Conservation (phyloP, 257 asterid species). For the Forsythia suspensa region DNA sequence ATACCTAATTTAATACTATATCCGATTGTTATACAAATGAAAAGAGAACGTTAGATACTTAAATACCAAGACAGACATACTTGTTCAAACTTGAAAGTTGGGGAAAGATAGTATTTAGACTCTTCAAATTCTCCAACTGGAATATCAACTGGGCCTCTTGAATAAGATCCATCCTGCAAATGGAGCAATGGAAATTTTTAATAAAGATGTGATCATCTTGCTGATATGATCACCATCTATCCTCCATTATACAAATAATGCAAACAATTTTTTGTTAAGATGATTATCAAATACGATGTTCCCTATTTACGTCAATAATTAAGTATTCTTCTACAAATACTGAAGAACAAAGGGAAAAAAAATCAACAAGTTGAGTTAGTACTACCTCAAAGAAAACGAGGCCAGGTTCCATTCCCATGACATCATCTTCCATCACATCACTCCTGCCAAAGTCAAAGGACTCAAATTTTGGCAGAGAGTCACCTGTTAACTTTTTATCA, state of each 20-base stretch:
- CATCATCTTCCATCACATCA: conserved; percentile 97
- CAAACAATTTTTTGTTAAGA: no score
- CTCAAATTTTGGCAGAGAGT: conserved; percentile 66
- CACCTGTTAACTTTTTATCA: conserved; percentile 27
- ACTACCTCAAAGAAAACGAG: conserved; percentile 96
- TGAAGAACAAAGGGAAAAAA: not conserved
- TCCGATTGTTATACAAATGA: not conserved
- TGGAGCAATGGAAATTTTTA: conserved; percentile 18
- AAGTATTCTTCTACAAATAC: not conserved
- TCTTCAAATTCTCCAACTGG: conserved; percentile 69
- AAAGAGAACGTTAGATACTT: conserved; percentile 14
- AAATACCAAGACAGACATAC: conserved; percentile 42
- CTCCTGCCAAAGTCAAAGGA: conserved; percentile 73
- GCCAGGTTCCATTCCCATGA: conserved; percentile 93
- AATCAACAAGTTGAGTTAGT: conserved; percentile 1
- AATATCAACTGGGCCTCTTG: conserved; percentile 93
- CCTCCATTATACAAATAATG: not conserved
- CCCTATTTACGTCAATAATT: not conserved
- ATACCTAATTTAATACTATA: not conserved
- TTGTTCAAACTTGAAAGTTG: conserved; percentile 92
- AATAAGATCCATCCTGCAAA: conserved; percentile 97
- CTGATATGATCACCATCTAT: conserved; percentile 2
- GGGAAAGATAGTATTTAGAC: conserved; percentile 74
- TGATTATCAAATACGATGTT: no score
- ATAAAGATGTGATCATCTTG: conserved; percentile 15